Evolutionary conservation across 208 protist genomes (phyloP).

Genomic region (Leishmania arabica): DNA sequence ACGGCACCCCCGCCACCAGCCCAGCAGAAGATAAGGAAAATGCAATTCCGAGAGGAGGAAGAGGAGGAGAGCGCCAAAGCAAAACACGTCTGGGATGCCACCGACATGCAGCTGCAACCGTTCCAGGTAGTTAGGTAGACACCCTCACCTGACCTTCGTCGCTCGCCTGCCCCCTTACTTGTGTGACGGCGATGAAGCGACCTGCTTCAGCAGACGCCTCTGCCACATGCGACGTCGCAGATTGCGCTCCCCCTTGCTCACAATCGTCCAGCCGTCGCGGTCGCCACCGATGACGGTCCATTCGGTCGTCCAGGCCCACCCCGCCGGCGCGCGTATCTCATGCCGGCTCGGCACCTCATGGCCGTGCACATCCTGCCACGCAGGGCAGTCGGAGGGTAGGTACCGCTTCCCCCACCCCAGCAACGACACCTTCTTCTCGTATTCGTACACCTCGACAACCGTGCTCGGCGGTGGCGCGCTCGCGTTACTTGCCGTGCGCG

Average conservation of each 20-base stretch:
- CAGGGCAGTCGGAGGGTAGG: constrained; percentile 45
- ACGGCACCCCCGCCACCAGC: background rate
- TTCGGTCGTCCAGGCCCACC: constrained; percentile 60
- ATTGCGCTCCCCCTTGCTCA: constrained; percentile 28
- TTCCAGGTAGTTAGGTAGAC: background rate
- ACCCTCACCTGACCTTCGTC: background rate
- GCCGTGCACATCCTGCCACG: constrained; percentile 69
- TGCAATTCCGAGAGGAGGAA: background rate
- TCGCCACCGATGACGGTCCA: constrained; percentile 45
- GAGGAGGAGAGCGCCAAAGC: background rate
- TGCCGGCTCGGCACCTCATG: constrained; percentile 38
- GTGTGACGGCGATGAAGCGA: background rate
- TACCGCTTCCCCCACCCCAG: constrained; percentile 57
- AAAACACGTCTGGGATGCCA: background rate
- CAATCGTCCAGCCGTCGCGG: constrained; percentile 35
- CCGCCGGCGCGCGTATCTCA: constrained; percentile 41
- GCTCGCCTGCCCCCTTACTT: background rate
- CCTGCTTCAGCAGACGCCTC: constrained; percentile 35
- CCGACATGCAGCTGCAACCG: background rate
- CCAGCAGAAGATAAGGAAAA: background rate
- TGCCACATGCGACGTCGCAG: constrained; percentile 76
- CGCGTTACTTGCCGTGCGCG: constrained; percentile 21
- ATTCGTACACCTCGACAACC: constrained; percentile 68
- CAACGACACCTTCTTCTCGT: constrained; percentile 52
- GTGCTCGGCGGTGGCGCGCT: constrained; percentile 20